phyloP scores from a whole-genome alignment of 768 basidiomycete genomes.

The Boletus pseudo-olivaceus region DNA sequence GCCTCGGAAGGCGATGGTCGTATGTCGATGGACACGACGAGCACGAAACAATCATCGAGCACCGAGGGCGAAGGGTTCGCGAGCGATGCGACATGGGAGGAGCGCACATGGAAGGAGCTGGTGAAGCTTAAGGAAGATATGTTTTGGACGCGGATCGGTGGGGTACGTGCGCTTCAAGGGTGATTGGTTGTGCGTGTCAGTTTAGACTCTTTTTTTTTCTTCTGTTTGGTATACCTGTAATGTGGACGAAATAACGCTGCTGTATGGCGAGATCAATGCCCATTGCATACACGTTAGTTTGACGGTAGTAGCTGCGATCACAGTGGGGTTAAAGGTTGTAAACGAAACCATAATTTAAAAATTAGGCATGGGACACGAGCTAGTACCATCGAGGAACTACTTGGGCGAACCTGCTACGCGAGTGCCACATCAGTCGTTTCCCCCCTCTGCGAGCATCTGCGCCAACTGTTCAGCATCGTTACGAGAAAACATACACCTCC shows the following conservation, averaged over 20 bases:
- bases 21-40: slow-evolving; percentile 20
- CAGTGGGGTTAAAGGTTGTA: no score
- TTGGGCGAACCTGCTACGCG: background rate
- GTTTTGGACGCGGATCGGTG: slow-evolving; percentile 83
- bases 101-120: slow-evolving; percentile 80
- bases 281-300: background rate
- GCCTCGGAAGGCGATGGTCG: slow-evolving; percentile 3
- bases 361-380: background rate
- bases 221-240: background rate
- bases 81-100: slow-evolving; percentile 77
- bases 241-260: background rate
- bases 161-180: slow-evolving; percentile 22
- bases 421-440: background rate
- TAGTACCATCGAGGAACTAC: background rate
- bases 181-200: background rate
- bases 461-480: background rate
- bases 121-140: slow-evolving; percentile 72
- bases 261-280: no score
- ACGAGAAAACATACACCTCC: background rate
- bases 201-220: background rate
- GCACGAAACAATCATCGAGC: slow-evolving; percentile 24
- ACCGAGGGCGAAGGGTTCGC: slow-evolving; percentile 45
- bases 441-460: background rate
- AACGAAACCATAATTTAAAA: background rate
- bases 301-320: background rate